These are phyloP conservation scores for Senna tora DNA, from an alignment of 306 rosid species.

Conservation along the genomic window DNA sequence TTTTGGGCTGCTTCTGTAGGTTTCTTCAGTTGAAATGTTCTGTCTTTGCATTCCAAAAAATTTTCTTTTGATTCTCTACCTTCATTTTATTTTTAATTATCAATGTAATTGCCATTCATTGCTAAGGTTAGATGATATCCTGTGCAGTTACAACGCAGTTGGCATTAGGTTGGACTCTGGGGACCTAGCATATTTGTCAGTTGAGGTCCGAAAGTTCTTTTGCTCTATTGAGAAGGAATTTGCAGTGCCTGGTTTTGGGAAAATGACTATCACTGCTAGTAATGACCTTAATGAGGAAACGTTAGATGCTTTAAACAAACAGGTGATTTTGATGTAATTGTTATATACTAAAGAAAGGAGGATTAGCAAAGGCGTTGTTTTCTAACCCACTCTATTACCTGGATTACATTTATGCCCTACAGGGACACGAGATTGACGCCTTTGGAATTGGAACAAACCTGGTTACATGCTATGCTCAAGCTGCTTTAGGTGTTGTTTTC, in stretches of 20 bases:
- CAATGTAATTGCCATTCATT: slow-evolving; percentile 16
- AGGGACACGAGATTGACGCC: slow-evolving; percentile 89
- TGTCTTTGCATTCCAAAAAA: background rate
- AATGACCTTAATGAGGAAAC: slow-evolving; percentile 98
- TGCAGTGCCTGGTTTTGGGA: slow-evolving; percentile 65
- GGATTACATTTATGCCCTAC: slow-evolving; percentile 23
- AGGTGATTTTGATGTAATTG: slow-evolving; percentile 51
- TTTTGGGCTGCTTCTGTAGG: slow-evolving; percentile 4
- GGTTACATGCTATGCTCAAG: slow-evolving; percentile 90
- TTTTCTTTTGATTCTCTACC: too few relatives aligned
- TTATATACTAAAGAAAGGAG: background rate
- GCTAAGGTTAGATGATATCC: slow-evolving; percentile 39
- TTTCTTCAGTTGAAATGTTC: slow-evolving; percentile 8
- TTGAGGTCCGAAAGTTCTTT: slow-evolving; percentile 76
- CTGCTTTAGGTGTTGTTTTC: slow-evolving; percentile 90
- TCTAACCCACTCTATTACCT: slow-evolving; percentile 13
- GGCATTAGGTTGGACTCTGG: slow-evolving; percentile 98
- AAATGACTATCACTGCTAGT: slow-evolving; percentile 75
- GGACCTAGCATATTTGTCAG: slow-evolving; percentile 86
- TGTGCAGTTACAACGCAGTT: slow-evolving; percentile 74
- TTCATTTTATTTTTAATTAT: slow-evolving; percentile 19
- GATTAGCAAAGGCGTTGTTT: slow-evolving; percentile 7
- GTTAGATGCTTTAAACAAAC: slow-evolving; percentile 94
- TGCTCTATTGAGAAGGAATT: slow-evolving; percentile 72
- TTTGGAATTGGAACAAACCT: slow-evolving; percentile 87